Percentiles rank a stretch among this genome's conserved stretches.
Evolutionary conservation across 2,329 filamentous ascomycete genomes (phyloP).

Genomic region (Ceratocystis lukuohia): DNA sequence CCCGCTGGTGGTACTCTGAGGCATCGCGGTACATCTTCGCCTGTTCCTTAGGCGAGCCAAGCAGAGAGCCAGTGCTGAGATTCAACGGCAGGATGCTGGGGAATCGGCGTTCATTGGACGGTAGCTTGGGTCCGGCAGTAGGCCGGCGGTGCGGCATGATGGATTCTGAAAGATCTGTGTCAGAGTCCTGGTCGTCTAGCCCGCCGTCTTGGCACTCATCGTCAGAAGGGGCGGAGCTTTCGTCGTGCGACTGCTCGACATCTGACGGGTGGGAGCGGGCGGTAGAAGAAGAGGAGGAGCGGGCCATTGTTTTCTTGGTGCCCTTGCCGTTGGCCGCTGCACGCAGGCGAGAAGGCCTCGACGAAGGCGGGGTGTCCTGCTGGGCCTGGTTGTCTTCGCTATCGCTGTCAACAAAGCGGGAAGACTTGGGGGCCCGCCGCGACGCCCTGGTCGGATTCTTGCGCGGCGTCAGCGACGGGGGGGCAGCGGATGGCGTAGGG

Average conservation of each 20-base stretch:
- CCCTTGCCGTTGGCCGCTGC: neutral
- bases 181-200: neutral
- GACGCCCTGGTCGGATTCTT: conserved; percentile 16
- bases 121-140: conserved; percentile 1
- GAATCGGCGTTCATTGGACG: conserved; percentile 4
- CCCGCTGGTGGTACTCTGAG: neutral
- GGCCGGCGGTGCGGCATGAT: conserved; percentile 9
- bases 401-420: conserved; percentile 12
- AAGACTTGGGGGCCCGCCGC: conserved; percentile 12
- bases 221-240: conserved; percentile 1
- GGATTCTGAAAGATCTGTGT: neutral
- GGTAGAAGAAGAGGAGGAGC: neutral
- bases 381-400: neutral
- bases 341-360: neutral
- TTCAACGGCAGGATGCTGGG: conserved; percentile 11
- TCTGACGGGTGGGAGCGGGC: neutral
- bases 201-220: neutral
- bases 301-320: neutral
- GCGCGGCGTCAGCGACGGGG: conserved; percentile 8
- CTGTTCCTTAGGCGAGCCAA: conserved; percentile 15
- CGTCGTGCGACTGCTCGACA: conserved; percentile 6
- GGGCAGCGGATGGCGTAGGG: neutral
- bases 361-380: neutral
- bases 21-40: conserved; percentile 16
- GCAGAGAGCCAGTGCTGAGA: neutral